Conservation (phyloP, 2,329 filamentous ascomycete species). For the Neophaeococcomyces mojaviensis region DNA sequence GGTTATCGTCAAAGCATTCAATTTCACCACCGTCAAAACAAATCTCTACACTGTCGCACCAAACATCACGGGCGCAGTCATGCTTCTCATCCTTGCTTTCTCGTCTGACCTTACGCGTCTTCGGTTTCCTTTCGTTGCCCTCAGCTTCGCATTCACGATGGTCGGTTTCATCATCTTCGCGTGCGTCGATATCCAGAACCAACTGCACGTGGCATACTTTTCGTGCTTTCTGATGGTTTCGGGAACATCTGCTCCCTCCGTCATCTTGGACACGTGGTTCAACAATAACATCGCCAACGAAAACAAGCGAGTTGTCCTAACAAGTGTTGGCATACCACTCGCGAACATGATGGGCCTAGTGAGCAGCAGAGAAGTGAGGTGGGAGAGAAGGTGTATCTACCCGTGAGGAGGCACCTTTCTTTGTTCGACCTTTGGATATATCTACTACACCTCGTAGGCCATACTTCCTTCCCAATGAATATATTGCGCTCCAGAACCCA, state of each 20-base stretch:
- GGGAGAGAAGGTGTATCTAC: no score
- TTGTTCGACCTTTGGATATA: no score
- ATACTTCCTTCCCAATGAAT: no score
- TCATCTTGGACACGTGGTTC: slow-evolving; percentile 63
- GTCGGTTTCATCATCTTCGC: slow-evolving; percentile 73
- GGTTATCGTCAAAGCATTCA: slow-evolving; percentile 48
- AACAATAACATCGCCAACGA: slow-evolving; percentile 79
- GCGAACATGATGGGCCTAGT: slow-evolving; percentile 72
- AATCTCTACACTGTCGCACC: slow-evolving; percentile 78
- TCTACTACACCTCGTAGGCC: no score
- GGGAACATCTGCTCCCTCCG: slow-evolving; percentile 67
- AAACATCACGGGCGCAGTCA: slow-evolving; percentile 63
- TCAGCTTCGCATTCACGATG: slow-evolving; percentile 35
- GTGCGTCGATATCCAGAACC: slow-evolving; percentile 53
- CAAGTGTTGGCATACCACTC: slow-evolving; percentile 63
- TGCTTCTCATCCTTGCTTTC: slow-evolving; percentile 26
- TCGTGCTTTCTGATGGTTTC: slow-evolving; percentile 77
- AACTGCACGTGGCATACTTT: slow-evolving; percentile 64
- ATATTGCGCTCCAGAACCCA: no score
- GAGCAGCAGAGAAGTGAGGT: no score
- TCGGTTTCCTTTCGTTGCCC: slow-evolving; percentile 6
- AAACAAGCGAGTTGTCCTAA: slow-evolving; percentile 61
- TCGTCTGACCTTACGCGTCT: slow-evolving; percentile 2
- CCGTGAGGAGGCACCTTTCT: no score
- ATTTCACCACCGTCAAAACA: slow-evolving; percentile 54